Evolutionary conservation across 129 eudicot species (phyloP), one percentile per base, ranked within the genome.

Genomic region (Ambrosia artemisiifolia): DNA sequence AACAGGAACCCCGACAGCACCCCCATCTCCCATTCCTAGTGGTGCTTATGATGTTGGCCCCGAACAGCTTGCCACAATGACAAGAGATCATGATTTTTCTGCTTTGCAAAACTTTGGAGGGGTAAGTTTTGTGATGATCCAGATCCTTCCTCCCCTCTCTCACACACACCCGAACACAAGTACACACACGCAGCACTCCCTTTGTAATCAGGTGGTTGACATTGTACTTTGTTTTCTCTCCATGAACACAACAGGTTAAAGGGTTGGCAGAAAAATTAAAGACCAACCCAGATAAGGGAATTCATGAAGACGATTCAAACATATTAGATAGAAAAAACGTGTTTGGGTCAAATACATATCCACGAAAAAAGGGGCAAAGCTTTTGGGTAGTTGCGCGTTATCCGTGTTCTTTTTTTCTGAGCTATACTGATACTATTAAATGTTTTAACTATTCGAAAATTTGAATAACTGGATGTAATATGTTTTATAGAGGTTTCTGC

Each of bases 321-420:
- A 7, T 88, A 20, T 40, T 79, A 50, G 67, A 77, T 30, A 62
- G 97, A 63, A 88, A 86, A 80, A 76, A 64, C 51, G 81, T 82
- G 38, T 91, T 77, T 73, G 97, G 97, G 42, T 84, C 97, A 30
- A 91, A 91, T 71, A 91, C 96, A 13, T 91, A 91, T 80, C 97
- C 97, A 44, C 83, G 85, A 40, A 88, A 88, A 60, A 88, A 91
- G 73, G 91, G 87, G n/a, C 83, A 91, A 14, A 84, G 90, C 78
- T 91, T 91, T 80, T 91, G 90, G 97, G 97, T 91, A 76, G 64
- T n/a, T 17, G 5, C 18, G 36, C 13, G 5, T 38, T 30, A 72
- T 40, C 57, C 12, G 28, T 63, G n/a, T 32, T 16, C 17, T 4
- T 24, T 24, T 50, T 24, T 36, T 63, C 12, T 6, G 36, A 65